Base-by-base conservation (phyloP, 208 protist species). In the Trypanosoma cruzi region DNA sequence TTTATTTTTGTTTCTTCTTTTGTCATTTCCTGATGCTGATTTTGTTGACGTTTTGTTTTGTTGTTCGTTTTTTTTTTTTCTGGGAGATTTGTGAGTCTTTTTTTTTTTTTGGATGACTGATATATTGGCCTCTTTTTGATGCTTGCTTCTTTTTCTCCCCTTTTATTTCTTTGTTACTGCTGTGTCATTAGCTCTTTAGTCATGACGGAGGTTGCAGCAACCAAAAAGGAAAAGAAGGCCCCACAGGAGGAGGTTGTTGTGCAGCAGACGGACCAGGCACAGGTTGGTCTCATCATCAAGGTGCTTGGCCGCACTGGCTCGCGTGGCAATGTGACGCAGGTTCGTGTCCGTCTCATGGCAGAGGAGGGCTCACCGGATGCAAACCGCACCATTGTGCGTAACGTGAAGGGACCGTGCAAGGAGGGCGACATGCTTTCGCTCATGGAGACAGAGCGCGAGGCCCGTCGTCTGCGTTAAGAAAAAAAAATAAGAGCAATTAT, bases 361-460 rank as follows among this genome's bases (percentile, higher is more conserved):
- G 88, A 94, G 73, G 82, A 89, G 53, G 90, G 88, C 34, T 92
- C 85, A 40, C 82, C 85, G 50, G 88, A 98, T 49, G 86, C 86
- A 55, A 93, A 92, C 83, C 93, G 99, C 72, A 93, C 85, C 10
- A 99, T 99, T 77, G 92, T 99, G 79, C 96, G 99, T 80, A 99
- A 99, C 87, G 98, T 99, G 73, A 99, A 99, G 85, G 99, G 98
- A 58, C 98, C 99, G 58, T 98, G 99, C 73, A 97, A 98, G 76
- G 94, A 98, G 68, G 96, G 94, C 68, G 99, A 99, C 85, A 98
- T 99, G 86, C 95, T 99, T 48, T 94, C 96, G 42, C 97, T 99
- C 48, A 97, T 99, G 83, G 99, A 99, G 84, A 99, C 98, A 64
- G 99, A 99, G 90, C 96, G 99, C 92, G 99, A 99, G 89, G 99